phyloP scores from a whole-genome alignment of 441 rosid species.

The Viola pubescens region DNA sequence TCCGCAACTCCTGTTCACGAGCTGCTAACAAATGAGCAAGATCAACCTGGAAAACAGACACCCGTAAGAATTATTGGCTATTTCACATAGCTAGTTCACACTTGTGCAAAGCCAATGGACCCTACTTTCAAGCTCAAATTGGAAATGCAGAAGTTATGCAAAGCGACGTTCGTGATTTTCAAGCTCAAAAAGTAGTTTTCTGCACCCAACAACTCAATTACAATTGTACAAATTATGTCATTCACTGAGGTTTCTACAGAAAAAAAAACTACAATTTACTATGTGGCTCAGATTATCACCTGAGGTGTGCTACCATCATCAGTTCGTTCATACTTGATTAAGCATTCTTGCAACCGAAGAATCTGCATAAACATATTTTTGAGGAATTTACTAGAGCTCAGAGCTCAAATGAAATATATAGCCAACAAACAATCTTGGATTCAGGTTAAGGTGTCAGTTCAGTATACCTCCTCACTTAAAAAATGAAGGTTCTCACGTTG shows the following conservation, averaged over 20 bases:
- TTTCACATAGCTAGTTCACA: constrained; percentile 1
- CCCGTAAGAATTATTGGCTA: constrained; percentile 8
- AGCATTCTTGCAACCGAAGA: constrained; percentile 80
- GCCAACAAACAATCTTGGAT: constrained; percentile 9
- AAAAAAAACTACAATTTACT: not conserved
- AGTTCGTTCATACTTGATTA: constrained; percentile 86
- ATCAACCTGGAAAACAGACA: constrained; percentile 59
- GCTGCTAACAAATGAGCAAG: constrained; percentile 92
- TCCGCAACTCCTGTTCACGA: constrained; percentile 90
- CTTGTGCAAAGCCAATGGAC: too few species aligned
- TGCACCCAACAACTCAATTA: too few species aligned
- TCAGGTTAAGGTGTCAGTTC: not conserved
- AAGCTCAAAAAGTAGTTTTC: too few species aligned
- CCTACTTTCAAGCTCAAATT: too few species aligned
- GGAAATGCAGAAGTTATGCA: too few species aligned
- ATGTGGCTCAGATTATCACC: constrained; percentile 33
- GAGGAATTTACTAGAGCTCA: not conserved
- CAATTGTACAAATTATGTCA: too few species aligned
- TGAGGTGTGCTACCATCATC: constrained; percentile 79
- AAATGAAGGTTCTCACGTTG: constrained; percentile 96
- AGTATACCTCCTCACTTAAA: constrained; percentile 81
- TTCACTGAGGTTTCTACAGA: not conserved
- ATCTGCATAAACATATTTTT: constrained; percentile 37
- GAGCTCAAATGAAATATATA: constrained; percentile 5
- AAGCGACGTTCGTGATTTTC: too few species aligned